Evolutionary conservation across 1,284 basidiomycete species (phyloP).

Genomic region (Leccinum angustisporum): DNA sequence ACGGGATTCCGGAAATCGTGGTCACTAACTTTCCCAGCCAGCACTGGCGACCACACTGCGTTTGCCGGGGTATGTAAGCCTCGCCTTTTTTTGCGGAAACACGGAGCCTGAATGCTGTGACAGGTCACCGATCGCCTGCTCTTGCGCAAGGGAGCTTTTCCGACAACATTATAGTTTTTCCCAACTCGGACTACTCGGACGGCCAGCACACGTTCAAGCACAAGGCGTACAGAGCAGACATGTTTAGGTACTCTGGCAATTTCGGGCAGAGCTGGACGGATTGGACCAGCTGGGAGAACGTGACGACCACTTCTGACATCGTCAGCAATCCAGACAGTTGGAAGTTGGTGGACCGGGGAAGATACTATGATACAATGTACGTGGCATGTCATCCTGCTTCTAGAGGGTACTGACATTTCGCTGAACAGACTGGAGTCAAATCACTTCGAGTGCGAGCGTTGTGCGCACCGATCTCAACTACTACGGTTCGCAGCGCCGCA

Average conservation of each 20-base stretch:
- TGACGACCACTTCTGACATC: conserved; percentile 54
- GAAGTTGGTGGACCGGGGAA: conserved; percentile 74
- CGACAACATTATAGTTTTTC: conserved; percentile 82
- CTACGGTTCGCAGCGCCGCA: conserved; percentile 65
- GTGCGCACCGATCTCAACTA: conserved; percentile 78
- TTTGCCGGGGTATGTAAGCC: conserved; percentile 53
- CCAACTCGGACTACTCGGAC: conserved; percentile 67
- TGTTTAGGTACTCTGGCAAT: conserved; percentile 82
- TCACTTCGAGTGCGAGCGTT: conserved; percentile 59
- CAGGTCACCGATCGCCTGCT: conserved; percentile 73
- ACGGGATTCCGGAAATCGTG: conserved; percentile 77
- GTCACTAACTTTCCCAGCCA: conserved; percentile 51
- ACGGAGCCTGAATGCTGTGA: conserved; percentile 6
- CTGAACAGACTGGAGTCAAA: conserved; percentile 68
- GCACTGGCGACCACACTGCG: conserved; percentile 41
- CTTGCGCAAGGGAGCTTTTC: conserved; percentile 69
- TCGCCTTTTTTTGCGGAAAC: background rate
- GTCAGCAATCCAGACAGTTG: conserved; percentile 61
- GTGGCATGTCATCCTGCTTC: conserved; percentile 26
- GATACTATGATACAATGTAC: conserved; percentile 87
- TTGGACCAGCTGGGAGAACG: conserved; percentile 77
- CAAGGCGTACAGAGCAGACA: conserved; percentile 83
- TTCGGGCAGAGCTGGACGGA: conserved; percentile 81
- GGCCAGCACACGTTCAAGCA: conserved; percentile 77
- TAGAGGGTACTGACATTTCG: conserved; percentile 3